phyloP scores from a whole-genome alignment of 2,329 filamentous ascomycete genomes.

The Periconia digitata region DNA sequence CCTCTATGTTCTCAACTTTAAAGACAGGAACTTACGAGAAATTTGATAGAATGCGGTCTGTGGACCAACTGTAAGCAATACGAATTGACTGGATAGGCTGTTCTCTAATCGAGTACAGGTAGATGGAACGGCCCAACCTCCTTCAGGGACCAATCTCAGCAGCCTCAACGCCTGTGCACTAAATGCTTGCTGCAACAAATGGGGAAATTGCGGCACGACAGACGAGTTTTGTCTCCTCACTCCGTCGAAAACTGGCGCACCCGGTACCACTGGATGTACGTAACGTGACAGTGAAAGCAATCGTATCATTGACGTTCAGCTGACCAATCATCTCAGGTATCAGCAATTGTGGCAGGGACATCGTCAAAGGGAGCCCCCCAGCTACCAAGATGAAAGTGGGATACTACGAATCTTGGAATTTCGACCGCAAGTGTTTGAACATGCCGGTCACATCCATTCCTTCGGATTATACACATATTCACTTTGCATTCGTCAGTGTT shows the following conservation, averaged over 20 bases:
- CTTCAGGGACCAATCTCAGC: conserved; percentile 28
- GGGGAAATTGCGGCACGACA: conserved; percentile 19
- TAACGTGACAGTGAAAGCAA: neutral
- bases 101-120: conserved; percentile 10
- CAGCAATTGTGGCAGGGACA: conserved; percentile 17
- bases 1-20: neutral
- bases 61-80: conserved; percentile 44
- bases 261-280: conserved; percentile 14
- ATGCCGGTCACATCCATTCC: conserved; percentile 8
- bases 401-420: conserved; percentile 16
- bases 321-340: conserved; percentile 7
- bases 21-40: neutral
- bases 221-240: conserved; percentile 15
- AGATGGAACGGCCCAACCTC: conserved; percentile 40
- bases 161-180: conserved; percentile 19
- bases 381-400: conserved; percentile 8
- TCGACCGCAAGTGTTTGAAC: conserved; percentile 11
- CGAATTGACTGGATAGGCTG: neutral
- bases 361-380: conserved; percentile 10
- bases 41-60: conserved; percentile 41
- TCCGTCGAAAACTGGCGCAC: conserved; percentile 6
- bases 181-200: conserved; percentile 22
- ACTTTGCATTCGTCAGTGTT: conserved; percentile 15
- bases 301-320: neutral
- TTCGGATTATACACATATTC: conserved; percentile 13